phyloP scores from a whole-genome alignment of 2,329 filamentous ascomycete species.

The Sarocladium kiliense region DNA sequence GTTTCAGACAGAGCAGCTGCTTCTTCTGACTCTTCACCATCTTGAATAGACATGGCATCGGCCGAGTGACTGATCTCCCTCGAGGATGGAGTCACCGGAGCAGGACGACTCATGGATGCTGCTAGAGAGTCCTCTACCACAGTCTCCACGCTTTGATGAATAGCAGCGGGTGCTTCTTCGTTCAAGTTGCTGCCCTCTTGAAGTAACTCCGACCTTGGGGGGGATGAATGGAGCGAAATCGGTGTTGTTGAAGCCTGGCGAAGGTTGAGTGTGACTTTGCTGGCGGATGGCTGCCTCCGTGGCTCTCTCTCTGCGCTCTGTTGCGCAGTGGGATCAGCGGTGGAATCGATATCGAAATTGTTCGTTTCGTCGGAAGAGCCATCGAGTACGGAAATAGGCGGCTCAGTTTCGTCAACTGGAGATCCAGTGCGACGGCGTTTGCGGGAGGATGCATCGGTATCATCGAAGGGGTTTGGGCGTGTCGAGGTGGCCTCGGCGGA shows the following conservation, averaged over 20 bases:
- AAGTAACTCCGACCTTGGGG: slow-evolving; percentile 12
- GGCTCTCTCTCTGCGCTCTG: background rate
- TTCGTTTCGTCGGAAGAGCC: background rate
- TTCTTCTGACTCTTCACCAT: slow-evolving; percentile 24
- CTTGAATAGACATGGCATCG: slow-evolving; percentile 35
- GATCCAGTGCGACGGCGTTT: slow-evolving; percentile 54
- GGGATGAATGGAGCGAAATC: slow-evolving; percentile 19
- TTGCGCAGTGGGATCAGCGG: background rate
- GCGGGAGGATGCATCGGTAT: slow-evolving; percentile 48
- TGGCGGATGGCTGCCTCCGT: slow-evolving; percentile 29
- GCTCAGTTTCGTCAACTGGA: slow-evolving; percentile 10
- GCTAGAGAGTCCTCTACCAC: background rate
- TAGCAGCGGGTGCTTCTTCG: slow-evolving; percentile 18
- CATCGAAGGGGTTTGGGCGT: slow-evolving; percentile 60
- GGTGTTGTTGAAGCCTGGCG: slow-evolving; percentile 43
- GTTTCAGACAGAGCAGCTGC: background rate
- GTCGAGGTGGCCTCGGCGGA: slow-evolving; percentile 60
- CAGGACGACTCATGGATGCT: background rate
- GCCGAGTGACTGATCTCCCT: slow-evolving; percentile 38
- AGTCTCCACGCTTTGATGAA: slow-evolving; percentile 42
- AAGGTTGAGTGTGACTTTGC: slow-evolving; percentile 56
- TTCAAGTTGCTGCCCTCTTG: background rate
- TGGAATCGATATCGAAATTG: background rate
- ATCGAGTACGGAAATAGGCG: background rate
- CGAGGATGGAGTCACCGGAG: slow-evolving; percentile 19